A percentile compares a stretch with the other conserved stretches of the same genome.
Evolutionary conservation across 257 asterid species (phyloP).

Genomic region (Nyctanthes arbortristis): DNA sequence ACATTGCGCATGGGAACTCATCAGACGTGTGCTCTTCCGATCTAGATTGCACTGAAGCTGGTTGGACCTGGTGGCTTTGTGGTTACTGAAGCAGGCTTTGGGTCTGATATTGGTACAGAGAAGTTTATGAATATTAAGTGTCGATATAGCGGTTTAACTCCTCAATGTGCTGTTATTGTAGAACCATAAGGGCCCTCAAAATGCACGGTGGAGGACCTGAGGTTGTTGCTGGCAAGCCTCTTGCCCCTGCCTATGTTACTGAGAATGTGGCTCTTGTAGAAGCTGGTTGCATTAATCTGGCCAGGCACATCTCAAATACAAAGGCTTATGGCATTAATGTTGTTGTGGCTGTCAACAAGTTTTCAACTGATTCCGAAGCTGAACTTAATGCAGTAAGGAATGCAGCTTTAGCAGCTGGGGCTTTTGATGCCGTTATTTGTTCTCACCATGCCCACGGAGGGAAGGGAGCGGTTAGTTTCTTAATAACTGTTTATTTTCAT

Average conservation of each 20-base stretch:
- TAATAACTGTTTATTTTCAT: neutral
- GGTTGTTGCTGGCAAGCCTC: conserved; percentile 95
- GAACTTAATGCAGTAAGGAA: conserved; percentile 74
- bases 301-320: conserved; percentile 71
- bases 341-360: conserved; percentile 89
- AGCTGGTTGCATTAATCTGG: conserved; percentile 89
- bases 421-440: conserved; percentile 92
- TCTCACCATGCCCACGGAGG: conserved; percentile 98
- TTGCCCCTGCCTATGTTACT: conserved; percentile 82
- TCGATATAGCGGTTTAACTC: conserved; percentile 83
- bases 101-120: conserved; percentile 96
- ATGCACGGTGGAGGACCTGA: conserved; percentile 99
- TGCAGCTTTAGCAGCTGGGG: conserved; percentile 89
- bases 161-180: conserved; percentile 93
- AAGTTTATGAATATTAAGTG: conserved; percentile 97
- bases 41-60: conserved; percentile 83
- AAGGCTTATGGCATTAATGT: conserved; percentile 93
- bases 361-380: conserved; percentile 88
- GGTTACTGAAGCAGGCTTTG: conserved; percentile 95
- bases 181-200: conserved; percentile 91
- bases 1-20: conserved; percentile 96
- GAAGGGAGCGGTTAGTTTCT: conserved; percentile 89
- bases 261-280: conserved; percentile 90
- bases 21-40: conserved; percentile 95
- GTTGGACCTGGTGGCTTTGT: conserved; percentile 97